phyloP scores from a whole-genome alignment of 805 yeast genomes.

The Spathaspora hagerdaliae region DNA sequence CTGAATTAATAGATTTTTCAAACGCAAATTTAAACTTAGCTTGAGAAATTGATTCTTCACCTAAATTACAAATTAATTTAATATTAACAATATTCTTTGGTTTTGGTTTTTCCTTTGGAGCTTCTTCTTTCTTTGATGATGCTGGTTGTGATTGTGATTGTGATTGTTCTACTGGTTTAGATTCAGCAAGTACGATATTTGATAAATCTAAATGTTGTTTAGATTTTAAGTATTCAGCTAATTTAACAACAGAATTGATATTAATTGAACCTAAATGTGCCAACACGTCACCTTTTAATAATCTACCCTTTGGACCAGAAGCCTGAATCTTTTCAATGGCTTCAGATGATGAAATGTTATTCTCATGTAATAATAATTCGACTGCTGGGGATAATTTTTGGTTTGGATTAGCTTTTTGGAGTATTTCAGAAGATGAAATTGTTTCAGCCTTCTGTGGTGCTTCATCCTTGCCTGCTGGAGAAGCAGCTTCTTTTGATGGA shows the following conservation, averaged over 20 bases:
- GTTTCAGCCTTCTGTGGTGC: background rate
- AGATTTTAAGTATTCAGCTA: slow-evolving; percentile 54
- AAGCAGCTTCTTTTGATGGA: slow-evolving; percentile 10
- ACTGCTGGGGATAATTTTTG: slow-evolving; percentile 82
- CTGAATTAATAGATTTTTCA: slow-evolving; percentile 25
- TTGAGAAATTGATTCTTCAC: slow-evolving; percentile 20
- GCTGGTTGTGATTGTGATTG: slow-evolving; percentile 10
- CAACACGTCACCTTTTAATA: slow-evolving; percentile 87
- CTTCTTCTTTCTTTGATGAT: background rate
- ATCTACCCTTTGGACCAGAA: slow-evolving; percentile 84
- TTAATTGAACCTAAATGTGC: slow-evolving; percentile 76
- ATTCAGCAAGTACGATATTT: slow-evolving; percentile 49
- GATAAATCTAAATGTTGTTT: slow-evolving; percentile 68
- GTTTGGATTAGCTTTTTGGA: slow-evolving; percentile 52
- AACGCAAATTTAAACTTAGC: slow-evolving; percentile 27
- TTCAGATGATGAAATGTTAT: slow-evolving; percentile 62
- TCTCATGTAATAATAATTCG: slow-evolving; percentile 53
- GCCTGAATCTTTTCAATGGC: slow-evolving; percentile 73
- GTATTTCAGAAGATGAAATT: slow-evolving; percentile 9
- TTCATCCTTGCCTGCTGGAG: background rate
- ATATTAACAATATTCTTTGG: slow-evolving; percentile 25
- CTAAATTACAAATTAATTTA: slow-evolving; percentile 23
- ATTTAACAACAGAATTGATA: slow-evolving; percentile 44
- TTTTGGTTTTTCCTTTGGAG: slow-evolving; percentile 15
- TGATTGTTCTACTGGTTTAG: slow-evolving; percentile 13